Evolutionary conservation across 345 rosid species (phyloP).

Genomic region (Crucihimalaya himalaica): DNA sequence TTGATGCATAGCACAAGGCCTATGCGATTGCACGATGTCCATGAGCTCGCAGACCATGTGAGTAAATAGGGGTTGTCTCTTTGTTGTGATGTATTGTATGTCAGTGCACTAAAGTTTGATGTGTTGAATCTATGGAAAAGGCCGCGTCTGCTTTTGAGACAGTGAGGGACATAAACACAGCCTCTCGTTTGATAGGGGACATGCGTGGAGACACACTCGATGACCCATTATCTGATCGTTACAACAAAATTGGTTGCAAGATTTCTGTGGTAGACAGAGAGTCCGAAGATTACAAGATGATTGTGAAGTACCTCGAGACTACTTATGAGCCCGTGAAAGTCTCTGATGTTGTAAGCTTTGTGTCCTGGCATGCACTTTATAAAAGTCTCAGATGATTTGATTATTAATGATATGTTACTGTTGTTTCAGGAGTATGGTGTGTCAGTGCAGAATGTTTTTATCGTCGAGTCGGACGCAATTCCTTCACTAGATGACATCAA

Average conservation of each 20-base stretch:
- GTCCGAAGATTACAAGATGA: constrained; percentile 76
- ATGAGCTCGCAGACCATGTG: constrained; percentile 81
- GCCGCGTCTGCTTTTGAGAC: constrained; percentile 68
- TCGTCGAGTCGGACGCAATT: constrained; percentile 52
- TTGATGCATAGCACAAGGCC: constrained; percentile 71
- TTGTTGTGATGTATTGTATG: neutral
- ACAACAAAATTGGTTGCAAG: constrained; percentile 60
- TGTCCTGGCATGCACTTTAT: neutral
- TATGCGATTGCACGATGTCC: constrained; percentile 55
- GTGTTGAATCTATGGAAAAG: constrained; percentile 35
- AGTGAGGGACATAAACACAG: constrained; percentile 61
- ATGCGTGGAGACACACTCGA: constrained; percentile 68
- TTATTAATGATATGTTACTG: neutral
- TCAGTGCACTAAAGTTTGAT: neutral
- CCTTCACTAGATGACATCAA: constrained; percentile 70
- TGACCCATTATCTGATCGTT: constrained; percentile 65
- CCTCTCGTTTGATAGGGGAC: constrained; percentile 74
- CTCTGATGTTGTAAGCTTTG: constrained; percentile 54
- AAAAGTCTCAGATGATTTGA: neutral
- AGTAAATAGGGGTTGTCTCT: neutral
- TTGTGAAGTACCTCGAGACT: constrained; percentile 59
- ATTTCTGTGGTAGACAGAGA: constrained; percentile 57
- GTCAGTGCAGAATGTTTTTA: constrained; percentile 60
- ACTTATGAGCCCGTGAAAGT: constrained; percentile 77
- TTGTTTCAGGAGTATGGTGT: constrained; percentile 59